Evolutionary conservation across 1,139 yeast genomes (phyloP).

Genomic region (Wickerhamiella infanticola): DNA sequence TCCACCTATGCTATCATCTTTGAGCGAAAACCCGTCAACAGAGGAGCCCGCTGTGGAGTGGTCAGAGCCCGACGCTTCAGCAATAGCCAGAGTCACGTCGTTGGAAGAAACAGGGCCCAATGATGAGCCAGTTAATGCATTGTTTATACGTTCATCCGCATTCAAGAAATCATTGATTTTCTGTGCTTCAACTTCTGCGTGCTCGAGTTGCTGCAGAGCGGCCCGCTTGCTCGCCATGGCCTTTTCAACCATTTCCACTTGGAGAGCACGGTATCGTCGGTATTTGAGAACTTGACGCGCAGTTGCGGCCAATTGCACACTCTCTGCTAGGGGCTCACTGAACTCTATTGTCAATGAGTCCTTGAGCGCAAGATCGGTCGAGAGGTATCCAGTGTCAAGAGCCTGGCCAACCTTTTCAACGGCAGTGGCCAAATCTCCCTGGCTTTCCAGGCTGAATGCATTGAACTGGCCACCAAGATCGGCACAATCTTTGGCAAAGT

Average conservation of each 20-base stretch:
- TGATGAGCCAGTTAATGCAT: conserved; percentile 5
- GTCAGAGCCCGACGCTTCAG: neutral
- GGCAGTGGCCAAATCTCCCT: conserved; percentile 26
- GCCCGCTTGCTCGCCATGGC: conserved; percentile 32
- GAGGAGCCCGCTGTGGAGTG: neutral
- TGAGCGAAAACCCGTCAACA: neutral
- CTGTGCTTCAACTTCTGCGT: conserved; percentile 29
- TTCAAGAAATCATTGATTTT: conserved; percentile 24
- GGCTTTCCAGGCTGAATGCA: conserved; percentile 54
- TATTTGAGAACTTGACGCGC: conserved; percentile 54
- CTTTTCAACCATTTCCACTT: conserved; percentile 42
- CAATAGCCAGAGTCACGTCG: neutral
- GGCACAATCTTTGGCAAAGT: conserved; percentile 49
- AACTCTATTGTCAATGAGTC: conserved; percentile 55
- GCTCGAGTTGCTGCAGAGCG: conserved; percentile 25
- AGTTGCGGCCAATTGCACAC: conserved; percentile 58
- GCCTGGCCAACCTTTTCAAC: conserved; percentile 71
- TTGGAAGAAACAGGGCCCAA: neutral
- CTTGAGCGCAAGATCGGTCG: conserved; percentile 49
- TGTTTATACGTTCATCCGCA: conserved; percentile 15
- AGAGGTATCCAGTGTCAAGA: conserved; percentile 54
- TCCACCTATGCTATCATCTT: neutral
- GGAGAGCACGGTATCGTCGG: conserved; percentile 53
- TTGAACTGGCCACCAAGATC: conserved; percentile 61
- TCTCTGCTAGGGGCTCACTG: conserved; percentile 73